Percentiles rank a stretch among this genome's conserved stretches.
Conservation (phyloP, 2,329 filamentous ascomycete genomes). For the Xylariomycetidae sp. region DNA sequence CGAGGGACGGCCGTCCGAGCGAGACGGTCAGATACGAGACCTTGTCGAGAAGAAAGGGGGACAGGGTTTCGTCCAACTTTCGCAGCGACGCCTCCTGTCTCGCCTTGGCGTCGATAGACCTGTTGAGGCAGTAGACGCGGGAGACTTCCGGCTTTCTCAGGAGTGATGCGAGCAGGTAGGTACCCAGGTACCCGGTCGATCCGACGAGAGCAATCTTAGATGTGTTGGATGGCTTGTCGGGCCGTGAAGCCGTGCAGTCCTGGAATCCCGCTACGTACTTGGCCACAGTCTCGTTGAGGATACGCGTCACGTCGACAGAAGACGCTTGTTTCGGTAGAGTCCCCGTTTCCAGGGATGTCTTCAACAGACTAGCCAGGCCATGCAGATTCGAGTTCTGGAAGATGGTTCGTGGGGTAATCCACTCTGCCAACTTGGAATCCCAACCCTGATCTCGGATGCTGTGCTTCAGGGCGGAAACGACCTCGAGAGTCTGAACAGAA, state of each 20-base stretch:
- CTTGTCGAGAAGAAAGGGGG: slow-evolving; percentile 4
- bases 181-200: slow-evolving; percentile 14
- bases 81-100: slow-evolving; percentile 5
- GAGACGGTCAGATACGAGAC: slow-evolving; percentile 8
- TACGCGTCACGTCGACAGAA: background rate
- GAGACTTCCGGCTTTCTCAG: slow-evolving; percentile 7
- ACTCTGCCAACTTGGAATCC: slow-evolving; percentile 3
- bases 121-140: slow-evolving; percentile 14
- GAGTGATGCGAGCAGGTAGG: slow-evolving; percentile 1
- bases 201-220: slow-evolving; percentile 10
- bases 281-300: slow-evolving; percentile 6
- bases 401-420: slow-evolving; percentile 12
- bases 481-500: slow-evolving; percentile 8
- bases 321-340: slow-evolving; percentile 5
- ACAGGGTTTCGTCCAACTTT: background rate
- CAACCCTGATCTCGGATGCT: slow-evolving; percentile 4
- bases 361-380: slow-evolving; percentile 5
- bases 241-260: background rate
- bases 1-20: slow-evolving; percentile 10
- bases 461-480: slow-evolving; percentile 6
- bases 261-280: slow-evolving; percentile 4
- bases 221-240: background rate
- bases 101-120: slow-evolving; percentile 6
- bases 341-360: slow-evolving; percentile 10
- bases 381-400: slow-evolving; percentile 10